These are phyloP conservation scores for Penicillium maclennaniae DNA, from an alignment of 495 filamentous ascomycete species.

Conservation along the genomic window DNA sequence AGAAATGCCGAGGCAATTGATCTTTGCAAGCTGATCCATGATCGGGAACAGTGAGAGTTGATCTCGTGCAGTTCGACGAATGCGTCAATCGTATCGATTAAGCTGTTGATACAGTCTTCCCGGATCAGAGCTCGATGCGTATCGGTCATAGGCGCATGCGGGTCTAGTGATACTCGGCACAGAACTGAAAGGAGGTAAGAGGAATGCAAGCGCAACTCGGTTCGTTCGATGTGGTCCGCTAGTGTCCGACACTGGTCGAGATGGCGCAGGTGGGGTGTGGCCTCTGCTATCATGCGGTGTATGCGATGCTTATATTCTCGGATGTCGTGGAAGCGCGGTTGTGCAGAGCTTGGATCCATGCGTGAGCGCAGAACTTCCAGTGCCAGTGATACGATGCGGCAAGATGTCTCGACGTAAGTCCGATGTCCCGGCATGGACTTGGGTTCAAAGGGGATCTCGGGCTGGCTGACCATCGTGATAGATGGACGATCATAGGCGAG, in stretches of 20 bases:
- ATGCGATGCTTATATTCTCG: constrained; percentile 50
- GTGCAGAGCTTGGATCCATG: constrained; percentile 38
- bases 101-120: constrained; percentile 40
- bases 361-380: constrained; percentile 54
- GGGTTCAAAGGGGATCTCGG: constrained; percentile 45
- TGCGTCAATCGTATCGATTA: constrained; percentile 41
- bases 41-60: constrained; percentile 39
- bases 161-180: constrained; percentile 53
- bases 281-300: constrained; percentile 46
- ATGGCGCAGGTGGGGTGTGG: constrained; percentile 50
- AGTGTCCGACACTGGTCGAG: constrained; percentile 43
- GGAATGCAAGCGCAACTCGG: constrained; percentile 52
- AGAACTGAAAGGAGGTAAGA: constrained; percentile 58
- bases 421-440: constrained; percentile 47
- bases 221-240: constrained; percentile 53
- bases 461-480: constrained; percentile 50
- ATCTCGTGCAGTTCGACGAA: constrained; percentile 46
- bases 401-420: constrained; percentile 54
- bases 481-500: constrained; percentile 58
- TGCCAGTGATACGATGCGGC: constrained; percentile 48
- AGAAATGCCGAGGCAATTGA: constrained; percentile 47
- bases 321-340: constrained; percentile 43
- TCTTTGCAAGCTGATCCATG: constrained; percentile 48
- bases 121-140: constrained; percentile 37
- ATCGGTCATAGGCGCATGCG: constrained; percentile 33